Evolutionary conservation across 73 alveolate genomes (phyloP), one percentile per base, ranked within the genome.

Genomic region (Effrenium voratum): DNA sequence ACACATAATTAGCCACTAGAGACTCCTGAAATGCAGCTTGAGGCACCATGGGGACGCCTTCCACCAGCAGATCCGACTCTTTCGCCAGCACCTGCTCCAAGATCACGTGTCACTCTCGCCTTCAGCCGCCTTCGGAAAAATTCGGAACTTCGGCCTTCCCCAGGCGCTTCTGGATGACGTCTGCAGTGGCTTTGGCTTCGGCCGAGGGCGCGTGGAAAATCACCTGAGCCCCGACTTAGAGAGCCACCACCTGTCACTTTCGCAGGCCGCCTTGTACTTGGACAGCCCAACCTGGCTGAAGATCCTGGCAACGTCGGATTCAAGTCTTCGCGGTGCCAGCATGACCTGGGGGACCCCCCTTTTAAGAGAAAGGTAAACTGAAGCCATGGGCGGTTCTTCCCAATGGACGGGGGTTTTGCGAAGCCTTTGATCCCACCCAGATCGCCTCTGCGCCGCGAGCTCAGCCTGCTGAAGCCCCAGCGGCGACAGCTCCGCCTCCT

Each of bases 161-260:
- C 30, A 87, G 68, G 41, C 40, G 36, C 84, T 87, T 87, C 47
- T 87, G 46, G 82, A 87, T 59, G 95, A 63, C 43, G 38, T 87
- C 75, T 30, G 95, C 95, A 22, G 95, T 87, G 72, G 95, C 83
- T 63, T 87, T 87, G 66, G 95, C 95, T 72, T 87, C 95, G 5
- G 82, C 49, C 30, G 95, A 82, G 12, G 95, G 84, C 26, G 95
- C 59, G 75, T 87, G 84, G 43, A 87, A 87, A n/a, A 87, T 87
- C 84, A 87, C 95, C 95, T 86, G 66, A 40, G 80, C 75, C 5
- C 28, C 72, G 28, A 30, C 77, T 26, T 63, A 3, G 77, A 32
- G 40, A 10, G 77, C 38, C 77, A 0, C 6, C 19, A 63, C 24
- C 75, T 36, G n/a, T n/a, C n/a, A n/a, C n/a, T n/a, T n/a, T n/a